phyloP scores from a whole-genome alignment of 2,329 filamentous ascomycete genomes.

The Phialemonium atrogriseum region DNA sequence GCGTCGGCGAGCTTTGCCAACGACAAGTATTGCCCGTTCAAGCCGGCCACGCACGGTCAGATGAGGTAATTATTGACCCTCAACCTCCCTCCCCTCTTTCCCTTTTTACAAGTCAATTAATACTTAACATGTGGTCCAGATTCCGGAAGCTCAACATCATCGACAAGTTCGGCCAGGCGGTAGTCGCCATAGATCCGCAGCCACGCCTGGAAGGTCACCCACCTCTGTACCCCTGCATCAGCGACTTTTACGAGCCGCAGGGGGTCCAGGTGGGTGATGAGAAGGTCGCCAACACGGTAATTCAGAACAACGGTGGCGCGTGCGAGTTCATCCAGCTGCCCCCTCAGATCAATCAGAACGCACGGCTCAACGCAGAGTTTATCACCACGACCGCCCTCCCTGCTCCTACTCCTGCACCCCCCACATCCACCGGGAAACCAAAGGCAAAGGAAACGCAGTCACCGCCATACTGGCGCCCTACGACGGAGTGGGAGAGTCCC shows the following conservation, averaged over 20 bases:
- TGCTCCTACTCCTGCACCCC: too few species aligned
- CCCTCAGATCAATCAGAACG: constrained; percentile 29
- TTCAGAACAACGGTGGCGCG: constrained; percentile 8
- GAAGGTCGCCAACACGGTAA: constrained; percentile 18
- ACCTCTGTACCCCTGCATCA: constrained; percentile 24
- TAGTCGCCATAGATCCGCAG: constrained; percentile 24
- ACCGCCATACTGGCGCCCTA: constrained; percentile 11
- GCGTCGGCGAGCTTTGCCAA: constrained; percentile 12
- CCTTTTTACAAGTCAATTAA: too few species aligned
- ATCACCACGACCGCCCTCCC: too few species aligned
- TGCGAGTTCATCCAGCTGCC: constrained; percentile 30
- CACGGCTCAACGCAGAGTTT: constrained; percentile 27
- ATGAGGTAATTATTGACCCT: too few species aligned
- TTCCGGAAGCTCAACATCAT: constrained; percentile 38
- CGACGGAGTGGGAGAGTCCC: constrained; percentile 28
- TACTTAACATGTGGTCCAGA: too few species aligned
- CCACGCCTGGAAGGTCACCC: constrained; percentile 12
- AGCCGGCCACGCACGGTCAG: constrained; percentile 40
- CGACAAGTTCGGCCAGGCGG: constrained; percentile 39
- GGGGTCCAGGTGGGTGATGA: constrained; percentile 13
- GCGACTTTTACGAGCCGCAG: constrained; percentile 24
- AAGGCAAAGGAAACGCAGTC: not conserved
- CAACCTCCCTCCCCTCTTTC: too few species aligned
- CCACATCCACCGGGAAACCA: too few species aligned
- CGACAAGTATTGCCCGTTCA: constrained; percentile 25